Percentiles rank a stretch among this genome's conserved stretches.
phyloP scores from a whole-genome alignment of 2,329 filamentous ascomycete genomes.

The Pseudocercospora eumusae region DNA sequence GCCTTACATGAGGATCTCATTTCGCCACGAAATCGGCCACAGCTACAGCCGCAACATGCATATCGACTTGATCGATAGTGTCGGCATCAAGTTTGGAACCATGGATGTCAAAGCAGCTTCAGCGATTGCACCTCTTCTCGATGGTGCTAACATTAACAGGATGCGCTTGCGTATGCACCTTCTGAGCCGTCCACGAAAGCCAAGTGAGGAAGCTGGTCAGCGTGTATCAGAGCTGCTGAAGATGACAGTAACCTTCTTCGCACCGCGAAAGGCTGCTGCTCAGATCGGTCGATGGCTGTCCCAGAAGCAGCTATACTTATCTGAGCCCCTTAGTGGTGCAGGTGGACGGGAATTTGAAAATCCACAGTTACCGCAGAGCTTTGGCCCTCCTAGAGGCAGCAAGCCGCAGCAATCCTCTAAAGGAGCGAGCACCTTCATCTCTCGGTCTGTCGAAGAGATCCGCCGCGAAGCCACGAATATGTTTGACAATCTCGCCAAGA shows the following conservation, averaged over 20 bases:
- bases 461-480: conserved; percentile 80
- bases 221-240: conserved; percentile 62
- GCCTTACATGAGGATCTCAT: conserved; percentile 72
- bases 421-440: conserved; percentile 41
- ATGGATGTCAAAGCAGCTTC: conserved; percentile 68
- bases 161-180: conserved; percentile 74
- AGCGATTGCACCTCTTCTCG: conserved; percentile 72
- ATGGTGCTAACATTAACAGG: conserved; percentile 58
- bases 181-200: conserved; percentile 62
- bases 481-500: conserved; percentile 79
- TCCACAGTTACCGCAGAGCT: conserved; percentile 62
- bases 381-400: conserved; percentile 13
- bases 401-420: conserved; percentile 17
- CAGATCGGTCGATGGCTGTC: conserved; percentile 69
- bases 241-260: conserved; percentile 77
- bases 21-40: conserved; percentile 51
- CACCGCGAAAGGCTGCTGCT: conserved; percentile 65
- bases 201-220: conserved; percentile 65
- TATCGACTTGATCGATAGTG: conserved; percentile 74
- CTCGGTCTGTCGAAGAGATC: conserved; percentile 80
- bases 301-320: conserved; percentile 67
- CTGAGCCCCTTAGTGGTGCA: conserved; percentile 66
- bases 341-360: conserved; percentile 72
- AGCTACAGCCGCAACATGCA: conserved; percentile 43
- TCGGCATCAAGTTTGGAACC: conserved; percentile 70